Conservation (phyloP, 345 rosid species). For the Rubroshorea leprosula region DNA sequence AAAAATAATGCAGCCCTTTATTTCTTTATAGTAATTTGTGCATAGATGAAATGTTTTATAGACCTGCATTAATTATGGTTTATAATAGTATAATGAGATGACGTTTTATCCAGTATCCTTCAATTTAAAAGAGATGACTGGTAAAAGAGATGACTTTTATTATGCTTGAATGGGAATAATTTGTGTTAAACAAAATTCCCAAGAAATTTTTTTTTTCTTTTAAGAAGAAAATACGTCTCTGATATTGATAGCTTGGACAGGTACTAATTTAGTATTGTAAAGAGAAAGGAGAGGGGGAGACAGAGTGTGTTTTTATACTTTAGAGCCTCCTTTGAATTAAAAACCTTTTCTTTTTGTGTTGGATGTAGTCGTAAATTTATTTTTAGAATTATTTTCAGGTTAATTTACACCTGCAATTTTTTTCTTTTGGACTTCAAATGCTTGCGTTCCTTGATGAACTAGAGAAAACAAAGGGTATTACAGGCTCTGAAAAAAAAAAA, state of each 20-base stretch:
- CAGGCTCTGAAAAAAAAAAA: too few species aligned
- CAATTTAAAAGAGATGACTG: background rate
- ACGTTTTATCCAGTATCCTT: background rate
- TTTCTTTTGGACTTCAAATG: too few species aligned
- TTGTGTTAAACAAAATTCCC: background rate
- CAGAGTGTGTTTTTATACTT: background rate
- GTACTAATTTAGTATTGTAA: background rate
- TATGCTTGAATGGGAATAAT: background rate
- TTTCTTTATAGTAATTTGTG: too few species aligned
- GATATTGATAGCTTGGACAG: background rate
- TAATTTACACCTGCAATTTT: too few species aligned
- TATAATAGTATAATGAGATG: background rate
- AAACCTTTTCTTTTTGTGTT: too few species aligned
- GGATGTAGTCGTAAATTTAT: background rate
- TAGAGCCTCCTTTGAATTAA: too few species aligned
- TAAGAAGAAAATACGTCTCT: too few species aligned
- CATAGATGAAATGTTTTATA: too few species aligned
- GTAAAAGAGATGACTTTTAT: background rate
- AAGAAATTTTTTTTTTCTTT: too few species aligned
- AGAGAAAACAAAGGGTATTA: too few species aligned
- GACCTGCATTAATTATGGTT: background rate
- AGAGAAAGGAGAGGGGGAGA: background rate
- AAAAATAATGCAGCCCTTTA: too few species aligned
- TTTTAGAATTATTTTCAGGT: background rate
- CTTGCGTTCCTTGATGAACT: too few species aligned